These are phyloP conservation scores for Meyerozyma elateridarum DNA, from an alignment of 1,139 yeast species.

Conservation along the genomic window DNA sequence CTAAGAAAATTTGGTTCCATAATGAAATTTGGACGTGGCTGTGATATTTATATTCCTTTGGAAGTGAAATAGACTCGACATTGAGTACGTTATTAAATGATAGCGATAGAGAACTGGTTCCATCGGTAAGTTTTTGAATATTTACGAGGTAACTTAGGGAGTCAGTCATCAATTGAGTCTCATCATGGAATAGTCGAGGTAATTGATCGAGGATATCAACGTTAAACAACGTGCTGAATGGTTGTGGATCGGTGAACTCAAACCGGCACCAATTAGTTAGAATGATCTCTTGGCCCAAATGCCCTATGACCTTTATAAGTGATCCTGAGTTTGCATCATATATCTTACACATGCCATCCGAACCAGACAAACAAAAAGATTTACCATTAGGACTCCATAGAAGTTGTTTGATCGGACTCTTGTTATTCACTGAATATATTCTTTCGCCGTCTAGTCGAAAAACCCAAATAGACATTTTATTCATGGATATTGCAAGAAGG, in stretches of 20 bases:
- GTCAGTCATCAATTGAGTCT: slow-evolving; percentile 7
- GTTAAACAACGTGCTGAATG: slow-evolving; percentile 30
- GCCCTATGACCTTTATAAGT: slow-evolving; percentile 22
- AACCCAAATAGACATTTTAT: slow-evolving; percentile 46
- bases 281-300: slow-evolving; percentile 9
- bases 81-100: slow-evolving; percentile 1
- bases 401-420: slow-evolving; percentile 30
- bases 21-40: slow-evolving; percentile 1
- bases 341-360: slow-evolving; percentile 40
- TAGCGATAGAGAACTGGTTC: slow-evolving; percentile 5
- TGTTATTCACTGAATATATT: slow-evolving; percentile 45
- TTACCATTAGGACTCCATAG: slow-evolving; percentile 35
- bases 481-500: slow-evolving; percentile 45
- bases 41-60: not conserved
- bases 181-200: slow-evolving; percentile 14
- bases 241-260: slow-evolving; percentile 22
- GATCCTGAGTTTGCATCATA: slow-evolving; percentile 49
- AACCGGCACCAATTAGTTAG: slow-evolving; percentile 25
- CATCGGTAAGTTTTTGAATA: slow-evolving; percentile 1
- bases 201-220: slow-evolving; percentile 17
- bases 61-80: not conserved
- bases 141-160: slow-evolving; percentile 5
- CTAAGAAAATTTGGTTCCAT: not conserved
- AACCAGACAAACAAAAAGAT: slow-evolving; percentile 42
- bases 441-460: slow-evolving; percentile 53